Percentiles rank a stretch among this genome's conserved stretches.
Evolutionary conservation across 768 basidiomycete species (phyloP).

Genomic region (Suillus fuscotomentosus): DNA sequence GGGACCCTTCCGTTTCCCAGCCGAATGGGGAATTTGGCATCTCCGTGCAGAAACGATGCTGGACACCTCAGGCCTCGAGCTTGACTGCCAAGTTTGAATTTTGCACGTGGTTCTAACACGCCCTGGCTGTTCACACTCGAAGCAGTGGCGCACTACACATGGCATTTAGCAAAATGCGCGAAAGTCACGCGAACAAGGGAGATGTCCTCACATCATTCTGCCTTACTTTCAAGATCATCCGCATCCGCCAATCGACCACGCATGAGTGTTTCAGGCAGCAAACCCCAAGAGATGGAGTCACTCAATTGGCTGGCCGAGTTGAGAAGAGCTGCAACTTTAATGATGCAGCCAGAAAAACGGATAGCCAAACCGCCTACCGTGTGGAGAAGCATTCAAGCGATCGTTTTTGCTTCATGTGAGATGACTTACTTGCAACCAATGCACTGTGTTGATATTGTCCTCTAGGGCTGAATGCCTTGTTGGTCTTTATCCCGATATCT

Average conservation of each 20-base stretch:
- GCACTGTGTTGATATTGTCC: slow-evolving; percentile 7
- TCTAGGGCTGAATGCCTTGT: slow-evolving; percentile 65
- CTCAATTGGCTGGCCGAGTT: slow-evolving; percentile 2
- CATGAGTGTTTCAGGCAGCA: not conserved
- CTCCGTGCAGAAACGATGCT: no score
- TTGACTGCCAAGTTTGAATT: no score
- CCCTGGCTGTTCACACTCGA: no score
- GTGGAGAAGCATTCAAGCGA: slow-evolving; percentile 48
- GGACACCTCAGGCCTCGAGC: no score
- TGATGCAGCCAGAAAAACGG: slow-evolving; percentile 34
- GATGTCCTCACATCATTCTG: no score
- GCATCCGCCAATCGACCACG: not conserved
- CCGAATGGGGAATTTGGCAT: no score
- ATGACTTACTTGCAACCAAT: slow-evolving; percentile 11
- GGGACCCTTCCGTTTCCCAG: no score
- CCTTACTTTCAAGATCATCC: not conserved
- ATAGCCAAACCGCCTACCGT: slow-evolving; percentile 43
- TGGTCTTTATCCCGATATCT: slow-evolving; percentile 71
- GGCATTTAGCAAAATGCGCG: no score
- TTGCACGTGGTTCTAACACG: no score
- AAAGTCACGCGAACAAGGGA: no score
- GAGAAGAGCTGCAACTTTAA: slow-evolving; percentile 26
- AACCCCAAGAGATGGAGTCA: no score
- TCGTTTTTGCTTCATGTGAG: slow-evolving; percentile 57
- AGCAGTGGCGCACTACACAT: no score